These are phyloP conservation scores for Lentinus polychrous DNA, from an alignment of 1,284 basidiomycete species.

Conservation along the genomic window DNA sequence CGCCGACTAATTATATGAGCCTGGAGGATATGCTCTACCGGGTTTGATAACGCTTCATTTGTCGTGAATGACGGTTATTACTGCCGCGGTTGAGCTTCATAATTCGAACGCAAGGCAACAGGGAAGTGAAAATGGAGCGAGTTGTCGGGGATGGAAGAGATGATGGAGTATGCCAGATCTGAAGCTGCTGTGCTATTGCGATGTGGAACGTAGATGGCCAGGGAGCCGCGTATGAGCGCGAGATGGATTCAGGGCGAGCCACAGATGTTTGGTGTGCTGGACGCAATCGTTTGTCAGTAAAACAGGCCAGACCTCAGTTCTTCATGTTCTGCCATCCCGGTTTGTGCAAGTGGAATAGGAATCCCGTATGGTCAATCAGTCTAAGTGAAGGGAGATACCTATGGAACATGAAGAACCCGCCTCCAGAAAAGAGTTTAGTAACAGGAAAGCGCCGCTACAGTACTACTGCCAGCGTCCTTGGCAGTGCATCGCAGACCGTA, in stretches of 20 bases:
- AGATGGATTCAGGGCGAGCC: slow-evolving; percentile 48
- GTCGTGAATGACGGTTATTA: slow-evolving; percentile 19
- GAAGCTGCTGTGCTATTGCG: slow-evolving; percentile 75
- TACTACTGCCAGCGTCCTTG: no score
- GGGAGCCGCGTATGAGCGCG: slow-evolving; percentile 48
- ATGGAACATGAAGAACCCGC: no score
- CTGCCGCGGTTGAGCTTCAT: slow-evolving; percentile 1
- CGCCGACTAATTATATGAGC: background rate
- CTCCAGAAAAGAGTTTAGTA: no score
- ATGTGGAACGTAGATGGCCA: slow-evolving; percentile 56
- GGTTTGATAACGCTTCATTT: background rate
- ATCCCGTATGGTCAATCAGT: no score
- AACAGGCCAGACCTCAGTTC: no score
- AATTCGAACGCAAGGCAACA: background rate
- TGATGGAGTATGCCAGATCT: slow-evolving; percentile 87
- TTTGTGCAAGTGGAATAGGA: no score
- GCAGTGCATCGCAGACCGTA: no score
- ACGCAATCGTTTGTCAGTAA: slow-evolving; percentile 9
- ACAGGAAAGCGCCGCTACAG: no score
- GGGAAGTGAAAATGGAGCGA: slow-evolving; percentile 24
- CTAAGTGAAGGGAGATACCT: no score
- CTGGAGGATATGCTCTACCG: background rate
- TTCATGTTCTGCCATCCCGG: no score
- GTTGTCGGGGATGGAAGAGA: slow-evolving; percentile 85
- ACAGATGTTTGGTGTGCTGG: slow-evolving; percentile 23